phyloP scores from a whole-genome alignment of 345 rosid genomes.

The rapeseed (Brassica napus) region Da-Ae NC_063446.1:1537001-1537500 shows the following conservation, averaged over 20 bases:
- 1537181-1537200: no score
- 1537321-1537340: background rate
- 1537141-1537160: slow-evolving; percentile 20
- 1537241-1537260: background rate
- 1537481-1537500: background rate
- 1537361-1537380: background rate
- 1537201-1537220: background rate
- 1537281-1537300: background rate
- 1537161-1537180: slow-evolving; percentile 11
- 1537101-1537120: slow-evolving; percentile 24
- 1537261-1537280: background rate
- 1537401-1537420: background rate
- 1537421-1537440: background rate
- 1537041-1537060: slow-evolving; percentile 40
- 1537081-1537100: slow-evolving; percentile 36
- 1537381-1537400: background rate
- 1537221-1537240: no score
- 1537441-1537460: background rate
- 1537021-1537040: background rate
- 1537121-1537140: slow-evolving; percentile 27
- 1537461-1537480: background rate
- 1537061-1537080: slow-evolving; percentile 24
- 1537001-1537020: slow-evolving; percentile 34
- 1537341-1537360: background rate
- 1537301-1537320: background rate